Percentiles rank a stretch among this genome's conserved stretches.
Evolutionary conservation across 2,329 filamentous ascomycete species (phyloP).

Genomic region (Coniochaeta prunicola): DNA sequence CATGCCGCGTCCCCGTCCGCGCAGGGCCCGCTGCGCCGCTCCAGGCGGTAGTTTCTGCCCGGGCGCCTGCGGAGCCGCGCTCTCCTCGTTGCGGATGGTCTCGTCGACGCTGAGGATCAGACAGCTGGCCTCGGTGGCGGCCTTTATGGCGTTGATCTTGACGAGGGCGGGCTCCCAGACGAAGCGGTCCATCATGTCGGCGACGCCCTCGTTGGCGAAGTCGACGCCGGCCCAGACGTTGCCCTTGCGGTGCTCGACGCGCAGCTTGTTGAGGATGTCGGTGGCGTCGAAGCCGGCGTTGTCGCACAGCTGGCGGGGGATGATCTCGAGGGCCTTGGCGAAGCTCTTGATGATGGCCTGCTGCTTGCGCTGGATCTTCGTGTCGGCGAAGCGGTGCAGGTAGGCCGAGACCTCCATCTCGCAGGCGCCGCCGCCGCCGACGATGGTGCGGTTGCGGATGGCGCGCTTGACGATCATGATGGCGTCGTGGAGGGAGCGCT

Average conservation of each 20-base stretch:
- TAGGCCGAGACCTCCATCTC: conserved; percentile 98
- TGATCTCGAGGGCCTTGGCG: conserved; percentile 92
- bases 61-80: conserved; percentile 73
- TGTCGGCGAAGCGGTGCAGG: conserved; percentile 86
- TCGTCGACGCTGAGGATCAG: conserved; percentile 95
- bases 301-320: conserved; percentile 94
- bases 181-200: conserved; percentile 91
- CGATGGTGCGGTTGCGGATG: conserved; percentile 89
- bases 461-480: conserved; percentile 99
- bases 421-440: conserved; percentile 86
- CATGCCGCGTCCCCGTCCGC: conserved; percentile 82
- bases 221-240: conserved; percentile 94
- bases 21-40: conserved; percentile 81
- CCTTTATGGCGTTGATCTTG: conserved; percentile 95
- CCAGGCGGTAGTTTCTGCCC: conserved; percentile 66
- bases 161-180: conserved; percentile 96
- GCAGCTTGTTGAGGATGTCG: conserved; percentile 91
- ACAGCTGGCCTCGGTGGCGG: conserved; percentile 90
- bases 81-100: conserved; percentile 98
- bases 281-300: conserved; percentile 98
- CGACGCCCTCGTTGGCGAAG: conserved; percentile 83
- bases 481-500: conserved; percentile 94
- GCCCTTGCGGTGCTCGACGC: conserved; percentile 92
- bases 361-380: conserved; percentile 89
- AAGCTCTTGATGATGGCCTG: conserved; percentile 97